Evolutionary conservation across 345 rosid genomes (phyloP).

Genomic region (Eucalyptus sp.): DNA sequence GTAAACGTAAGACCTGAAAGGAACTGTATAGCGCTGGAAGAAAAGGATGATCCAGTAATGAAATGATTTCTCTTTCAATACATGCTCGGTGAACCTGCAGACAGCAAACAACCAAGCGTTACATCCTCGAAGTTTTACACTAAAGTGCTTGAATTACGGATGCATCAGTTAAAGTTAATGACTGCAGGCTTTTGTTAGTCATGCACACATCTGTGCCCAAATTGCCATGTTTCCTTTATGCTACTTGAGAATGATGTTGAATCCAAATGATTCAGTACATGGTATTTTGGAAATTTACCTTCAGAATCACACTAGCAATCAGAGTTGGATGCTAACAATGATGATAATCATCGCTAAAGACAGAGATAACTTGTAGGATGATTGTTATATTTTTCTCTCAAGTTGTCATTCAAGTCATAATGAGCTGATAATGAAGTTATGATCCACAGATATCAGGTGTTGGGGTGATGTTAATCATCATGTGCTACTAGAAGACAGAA

Average conservation of each 20-base stretch:
- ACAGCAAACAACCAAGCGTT: neutral
- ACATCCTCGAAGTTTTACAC: neutral
- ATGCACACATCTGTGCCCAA: neutral
- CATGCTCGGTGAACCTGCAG: slow-evolving; percentile 82
- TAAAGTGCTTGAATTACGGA: neutral
- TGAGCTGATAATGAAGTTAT: neutral
- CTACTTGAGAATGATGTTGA: neutral
- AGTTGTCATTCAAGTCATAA: neutral
- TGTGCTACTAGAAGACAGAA: neutral
- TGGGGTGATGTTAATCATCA: neutral
- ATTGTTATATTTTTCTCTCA: neutral
- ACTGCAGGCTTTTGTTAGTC: neutral
- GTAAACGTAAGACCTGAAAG: slow-evolving; percentile 55
- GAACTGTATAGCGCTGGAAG: slow-evolving; percentile 86
- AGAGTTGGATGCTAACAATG: neutral
- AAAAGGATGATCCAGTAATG: slow-evolving; percentile 90
- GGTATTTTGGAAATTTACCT: neutral
- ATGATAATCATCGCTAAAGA: neutral
- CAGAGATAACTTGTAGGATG: neutral
- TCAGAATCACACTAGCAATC: neutral
- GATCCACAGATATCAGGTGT: neutral
- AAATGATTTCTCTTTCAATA: slow-evolving; percentile 85
- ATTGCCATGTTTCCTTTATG: neutral
- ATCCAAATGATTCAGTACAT: neutral
- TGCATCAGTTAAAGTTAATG: neutral